Evolutionary conservation across 2,329 filamentous ascomycete genomes (phyloP), one percentile per base, ranked within the genome.

Genomic region (Xenoacremonium recifei): DNA sequence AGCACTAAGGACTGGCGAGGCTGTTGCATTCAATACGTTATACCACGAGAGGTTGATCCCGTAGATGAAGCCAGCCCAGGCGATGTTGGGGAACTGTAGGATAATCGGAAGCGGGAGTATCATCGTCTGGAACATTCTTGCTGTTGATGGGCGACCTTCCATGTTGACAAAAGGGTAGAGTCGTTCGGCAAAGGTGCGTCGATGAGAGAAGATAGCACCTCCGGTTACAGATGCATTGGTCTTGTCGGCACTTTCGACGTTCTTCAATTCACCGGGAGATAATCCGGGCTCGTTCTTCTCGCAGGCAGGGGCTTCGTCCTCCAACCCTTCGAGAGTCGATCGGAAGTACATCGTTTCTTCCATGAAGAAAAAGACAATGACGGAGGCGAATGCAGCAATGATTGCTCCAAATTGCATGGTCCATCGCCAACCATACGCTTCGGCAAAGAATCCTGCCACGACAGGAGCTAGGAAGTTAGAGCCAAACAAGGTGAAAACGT

Each of bases 291-390:
- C 23, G 23, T 7, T 27, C 23, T 27, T 27, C 23, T 27, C 9
- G 7, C 9, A 7, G 23, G 23, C 23, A 27, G 23, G 9, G 23
- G 7, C 23, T 27, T 27, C 23, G 23, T 27, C 23, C 23, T 27
- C 30, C 15, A 27, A 13, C 9, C 58, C 64, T 32, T 64, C 62
- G 37, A 62, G 40, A 6, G 63, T 64, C 5, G 55, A 40, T 11
- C 72, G 69, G 38, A 65, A 59, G 54, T 75, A 80, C 55, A 77
- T 81, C 4, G 79, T 80, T 57, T 82, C 79, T 57, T 82, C 79
- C 67, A 80, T 72, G 57, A 75, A 72, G 52, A 82, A 75, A 62
- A 80, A 80, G 3, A 76, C 60, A 48, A 79, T 68, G 15, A 81
- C 52, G 27, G 76, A 72, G 9, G 63, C 66, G 2, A 72, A 59